Base-by-base conservation (phyloP, 2,329 filamentous ascomycete genomes). In the Fusarium agapanthi region DNA sequence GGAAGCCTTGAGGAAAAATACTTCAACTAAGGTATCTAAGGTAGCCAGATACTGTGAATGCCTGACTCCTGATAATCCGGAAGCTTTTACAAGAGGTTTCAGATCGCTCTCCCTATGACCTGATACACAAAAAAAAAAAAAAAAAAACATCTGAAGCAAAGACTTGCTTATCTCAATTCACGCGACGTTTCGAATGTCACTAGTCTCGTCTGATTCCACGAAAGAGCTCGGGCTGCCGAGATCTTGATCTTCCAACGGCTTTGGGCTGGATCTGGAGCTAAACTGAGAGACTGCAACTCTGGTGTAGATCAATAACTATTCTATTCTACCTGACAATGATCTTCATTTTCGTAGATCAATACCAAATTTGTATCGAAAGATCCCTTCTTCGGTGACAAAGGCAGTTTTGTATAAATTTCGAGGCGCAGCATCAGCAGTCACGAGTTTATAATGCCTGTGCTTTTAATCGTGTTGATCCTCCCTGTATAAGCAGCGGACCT, bases 211-310 rank as follows among this genome's bases (percentile, higher is more conserved):
- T 38, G 47, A 59, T 68, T 38, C 44, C 28, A 24, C 24, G 41
- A 16, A 48, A 26, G 32, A 60, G 41, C 63, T 61, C 44, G 67
- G 58, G 66, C 66, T 55, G 50, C 50, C 57, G 43, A 47, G 58
- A 47, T 56, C 56, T 63, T 67, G 53, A 71, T 72, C 43, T 54
- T 61, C 41, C 35, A 50, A 54, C 58, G 30, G 34, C 40, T 24
- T 48, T 51, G 43, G 69, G 35, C 44, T 51, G 32, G 69, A 70
- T 69, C 65, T 40, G 70, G 48, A 57, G 40, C 67, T 60, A 71
- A 63, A 32, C n/a, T 64, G 26, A 61, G 51, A 30, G 34, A 64
- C 35, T 54, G 50, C 40, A 40, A 48, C 41, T 67, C 20, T 48
- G 43, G 35, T 40, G 38, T 55, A 71, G 53, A 65, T 72, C 64